These are phyloP conservation scores for Biancaea sappan DNA, from an alignment of 306 rosid species.

Conservation along the genomic window DNA sequence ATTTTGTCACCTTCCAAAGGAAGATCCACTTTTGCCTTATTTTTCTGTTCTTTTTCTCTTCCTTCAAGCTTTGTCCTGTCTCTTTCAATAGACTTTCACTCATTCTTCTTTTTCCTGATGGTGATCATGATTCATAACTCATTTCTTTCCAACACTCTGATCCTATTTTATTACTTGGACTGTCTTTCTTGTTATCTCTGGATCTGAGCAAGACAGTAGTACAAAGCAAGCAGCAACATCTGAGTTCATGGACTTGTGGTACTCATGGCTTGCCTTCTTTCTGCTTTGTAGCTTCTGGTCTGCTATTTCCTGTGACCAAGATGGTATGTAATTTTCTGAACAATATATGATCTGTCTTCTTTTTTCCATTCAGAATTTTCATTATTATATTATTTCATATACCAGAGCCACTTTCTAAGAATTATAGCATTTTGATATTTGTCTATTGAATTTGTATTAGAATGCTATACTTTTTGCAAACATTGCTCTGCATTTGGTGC, in stretches of 20 bases:
- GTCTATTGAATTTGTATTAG: background rate
- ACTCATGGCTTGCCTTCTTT: conserved; percentile 48
- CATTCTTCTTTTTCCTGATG: conserved; percentile 17
- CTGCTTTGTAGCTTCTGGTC: conserved; percentile 53
- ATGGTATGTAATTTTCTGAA: conserved; percentile 54
- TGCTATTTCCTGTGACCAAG: conserved; percentile 55
- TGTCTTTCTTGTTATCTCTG: conserved; percentile 34
- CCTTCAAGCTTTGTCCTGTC: conserved; percentile 45
- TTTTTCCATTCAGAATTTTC: background rate
- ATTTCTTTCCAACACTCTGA: conserved; percentile 24
- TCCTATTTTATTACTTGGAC: conserved; percentile 26
- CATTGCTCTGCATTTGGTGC: background rate
- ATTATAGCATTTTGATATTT: background rate
- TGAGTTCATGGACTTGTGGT: conserved; percentile 44
- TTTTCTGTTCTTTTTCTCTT: conserved; percentile 39
- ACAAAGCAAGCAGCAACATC: conserved; percentile 5
- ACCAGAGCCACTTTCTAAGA: conserved; percentile 6
- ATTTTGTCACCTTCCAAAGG: conserved; percentile 49
- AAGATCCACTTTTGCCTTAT: conserved; percentile 32
- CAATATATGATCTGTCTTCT: background rate
- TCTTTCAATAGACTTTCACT: conserved; percentile 23
- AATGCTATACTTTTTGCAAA: background rate
- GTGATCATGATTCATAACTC: conserved; percentile 5
- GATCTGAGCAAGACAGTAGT: conserved; percentile 32
- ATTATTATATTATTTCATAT: background rate